Percentiles rank a stretch among this genome's conserved stretches.
Evolutionary conservation across 495 filamentous ascomycete species (phyloP).

Genomic region (Penicillium cinerascens): DNA sequence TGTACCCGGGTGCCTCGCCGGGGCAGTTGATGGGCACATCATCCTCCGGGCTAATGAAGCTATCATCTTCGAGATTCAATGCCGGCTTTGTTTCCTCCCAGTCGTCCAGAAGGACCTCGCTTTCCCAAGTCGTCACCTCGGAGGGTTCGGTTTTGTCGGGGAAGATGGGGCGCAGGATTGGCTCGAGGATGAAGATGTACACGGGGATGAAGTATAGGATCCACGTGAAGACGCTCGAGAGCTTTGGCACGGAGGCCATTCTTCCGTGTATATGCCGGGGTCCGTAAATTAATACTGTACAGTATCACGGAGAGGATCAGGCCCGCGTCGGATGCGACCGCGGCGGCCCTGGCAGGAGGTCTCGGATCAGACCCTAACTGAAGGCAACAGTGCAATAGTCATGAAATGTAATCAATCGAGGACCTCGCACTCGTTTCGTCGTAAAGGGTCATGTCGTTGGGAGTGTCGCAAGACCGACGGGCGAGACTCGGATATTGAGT

Average conservation of each 20-base stretch:
- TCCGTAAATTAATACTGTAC: not conserved
- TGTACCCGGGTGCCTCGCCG: constrained; percentile 26
- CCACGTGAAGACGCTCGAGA: constrained; percentile 33
- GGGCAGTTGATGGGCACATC: constrained; percentile 26
- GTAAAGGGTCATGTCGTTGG: constrained; percentile 2
- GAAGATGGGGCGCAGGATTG: constrained; percentile 16
- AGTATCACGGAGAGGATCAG: not conserved
- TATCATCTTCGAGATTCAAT: constrained; percentile 35
- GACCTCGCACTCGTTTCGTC: not conserved
- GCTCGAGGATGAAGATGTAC: constrained; percentile 36
- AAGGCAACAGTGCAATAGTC: not conserved
- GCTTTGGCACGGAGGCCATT: constrained; percentile 26
- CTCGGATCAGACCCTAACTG: not conserved
- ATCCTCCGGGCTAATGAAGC: constrained; percentile 31
- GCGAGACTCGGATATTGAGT: not conserved
- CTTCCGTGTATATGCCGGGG: not conserved
- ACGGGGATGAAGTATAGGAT: constrained; percentile 40
- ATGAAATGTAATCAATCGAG: not conserved
- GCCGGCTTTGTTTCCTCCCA: constrained; percentile 14
- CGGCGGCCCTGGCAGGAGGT: not conserved
- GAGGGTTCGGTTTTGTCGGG: not conserved
- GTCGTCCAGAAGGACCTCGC: constrained; percentile 9
- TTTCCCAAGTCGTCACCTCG: not conserved
- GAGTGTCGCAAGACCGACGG: not conserved
- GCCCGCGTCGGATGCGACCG: not conserved